phyloP scores from a whole-genome alignment of 352 stramenopile genomes.

The Halophytophthora polymorphica region DNA sequence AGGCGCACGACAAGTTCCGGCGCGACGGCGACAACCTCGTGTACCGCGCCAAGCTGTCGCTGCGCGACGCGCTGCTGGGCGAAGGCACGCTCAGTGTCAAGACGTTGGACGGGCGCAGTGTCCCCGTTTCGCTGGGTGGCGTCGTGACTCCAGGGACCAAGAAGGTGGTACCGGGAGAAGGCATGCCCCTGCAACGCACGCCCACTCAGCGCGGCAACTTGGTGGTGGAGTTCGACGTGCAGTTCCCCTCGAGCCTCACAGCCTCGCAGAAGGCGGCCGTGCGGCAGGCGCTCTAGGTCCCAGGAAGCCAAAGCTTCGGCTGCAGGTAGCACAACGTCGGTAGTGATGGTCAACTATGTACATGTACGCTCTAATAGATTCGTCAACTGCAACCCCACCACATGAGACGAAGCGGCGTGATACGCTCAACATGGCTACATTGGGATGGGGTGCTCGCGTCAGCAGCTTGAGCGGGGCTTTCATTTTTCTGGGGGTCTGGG shows the following conservation, averaged over 20 bases:
- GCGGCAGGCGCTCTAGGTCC: slow-evolving; percentile 66
- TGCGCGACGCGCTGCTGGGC: slow-evolving; percentile 95
- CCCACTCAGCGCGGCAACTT: slow-evolving; percentile 88
- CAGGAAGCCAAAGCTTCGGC: too few relatives aligned
- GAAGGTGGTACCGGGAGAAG: slow-evolving; percentile 92
- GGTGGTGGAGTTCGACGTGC: slow-evolving; percentile 96
- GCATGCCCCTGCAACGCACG: slow-evolving; percentile 93
- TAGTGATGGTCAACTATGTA: too few relatives aligned
- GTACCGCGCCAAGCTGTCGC: slow-evolving; percentile 92
- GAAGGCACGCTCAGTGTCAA: slow-evolving; percentile 89
- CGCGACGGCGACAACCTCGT: slow-evolving; percentile 94
- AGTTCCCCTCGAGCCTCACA: slow-evolving; percentile 93
- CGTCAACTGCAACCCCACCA: too few relatives aligned
- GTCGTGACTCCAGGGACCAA: slow-evolving; percentile 92
- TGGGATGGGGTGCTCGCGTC: too few relatives aligned
- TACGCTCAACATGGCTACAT: too few relatives aligned
- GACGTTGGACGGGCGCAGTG: slow-evolving; percentile 92
- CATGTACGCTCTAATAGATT: too few relatives aligned
- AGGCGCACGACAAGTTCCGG: slow-evolving; percentile 90
- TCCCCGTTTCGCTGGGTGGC: slow-evolving; percentile 87
- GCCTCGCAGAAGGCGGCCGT: slow-evolving; percentile 69
- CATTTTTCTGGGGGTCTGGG: background rate
- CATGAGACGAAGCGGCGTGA: too few relatives aligned
- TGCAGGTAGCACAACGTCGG: too few relatives aligned
- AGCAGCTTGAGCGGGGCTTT: too few relatives aligned